Evolutionary conservation across 768 basidiomycete genomes (phyloP), one percentile per base, ranked within the genome.

Genomic region (Termitomyces sp.): DNA sequence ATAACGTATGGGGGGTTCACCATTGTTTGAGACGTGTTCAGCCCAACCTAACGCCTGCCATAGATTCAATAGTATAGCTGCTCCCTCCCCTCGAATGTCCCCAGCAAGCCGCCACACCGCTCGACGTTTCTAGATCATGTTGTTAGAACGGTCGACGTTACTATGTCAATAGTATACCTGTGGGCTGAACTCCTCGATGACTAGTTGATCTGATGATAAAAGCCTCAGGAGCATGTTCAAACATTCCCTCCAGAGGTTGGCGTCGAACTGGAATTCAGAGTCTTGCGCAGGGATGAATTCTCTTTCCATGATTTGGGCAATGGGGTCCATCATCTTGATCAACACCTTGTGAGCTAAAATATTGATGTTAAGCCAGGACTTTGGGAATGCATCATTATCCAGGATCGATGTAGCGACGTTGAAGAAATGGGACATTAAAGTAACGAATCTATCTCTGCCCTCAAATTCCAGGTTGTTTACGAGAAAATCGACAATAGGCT

Each of bases 91-190:
- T 29, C 96, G 86, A 68, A 98, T 86, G 74, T 98, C 96, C 32
- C 95, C 95, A 5, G 92, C 94, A n/a, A 98, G 84, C 42, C 93
- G 85, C 96, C 96, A 98, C 10, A 96, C 92, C 3, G 96, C 92
- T 47, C 96, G 87, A 46, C 94, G 91, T 87, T 94, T 94, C 92
- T 97, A 56, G 55, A 45, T 37, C 64, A 20, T 67, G 34, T 57
- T 42, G 50, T 40, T 48, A 12, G 36, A 45, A 29, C 59, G 59
- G 20, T 38, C 37, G 51, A 51, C 9, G 10, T 32, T 61, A 59
- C 52, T 32, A 60, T 42, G 40, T 40, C 54, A 55, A 25, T 31
- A 48, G 63, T 76, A 42, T 61, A 91, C 93, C 83, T 96, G 96
- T 1, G 95, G 92, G 68, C 88, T 93, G 64, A 96, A 95, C 63